Conservation (phyloP, 1,139 yeast species). For the Debaryomyces psychrophilus region DNA sequence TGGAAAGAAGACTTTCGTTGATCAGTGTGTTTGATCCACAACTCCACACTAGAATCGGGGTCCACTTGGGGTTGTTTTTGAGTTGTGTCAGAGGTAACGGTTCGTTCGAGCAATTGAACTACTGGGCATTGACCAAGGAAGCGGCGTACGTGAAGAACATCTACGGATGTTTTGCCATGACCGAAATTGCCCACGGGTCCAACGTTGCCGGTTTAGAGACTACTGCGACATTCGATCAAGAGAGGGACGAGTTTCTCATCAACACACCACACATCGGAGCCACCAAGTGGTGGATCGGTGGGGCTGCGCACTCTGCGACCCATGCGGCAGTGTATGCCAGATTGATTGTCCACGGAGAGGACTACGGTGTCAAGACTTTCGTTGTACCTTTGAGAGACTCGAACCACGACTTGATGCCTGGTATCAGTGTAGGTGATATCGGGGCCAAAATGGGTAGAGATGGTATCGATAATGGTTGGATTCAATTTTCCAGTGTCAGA, state of each 20-base stretch:
- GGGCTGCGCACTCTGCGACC: slow-evolving; percentile 93
- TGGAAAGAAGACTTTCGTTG: slow-evolving; percentile 43
- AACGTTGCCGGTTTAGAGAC: slow-evolving; percentile 92
- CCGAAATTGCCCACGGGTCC: slow-evolving; percentile 92
- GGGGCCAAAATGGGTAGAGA: slow-evolving; percentile 94
- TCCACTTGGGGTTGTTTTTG: slow-evolving; percentile 54
- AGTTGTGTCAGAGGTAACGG: slow-evolving; percentile 54
- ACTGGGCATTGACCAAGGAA: slow-evolving; percentile 78
- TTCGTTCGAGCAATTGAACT: slow-evolving; percentile 56
- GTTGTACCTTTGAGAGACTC: slow-evolving; percentile 85
- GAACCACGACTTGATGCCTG: slow-evolving; percentile 71
- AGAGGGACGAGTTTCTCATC: slow-evolving; percentile 67
- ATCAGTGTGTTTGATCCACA: slow-evolving; percentile 55
- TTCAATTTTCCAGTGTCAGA: slow-evolving; percentile 79
- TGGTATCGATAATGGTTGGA: slow-evolving; percentile 93
- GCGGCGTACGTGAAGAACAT: slow-evolving; percentile 65
- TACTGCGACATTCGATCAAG: slow-evolving; percentile 77
- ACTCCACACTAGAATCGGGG: slow-evolving; percentile 51
- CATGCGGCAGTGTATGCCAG: slow-evolving; percentile 84
- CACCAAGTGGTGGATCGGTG: slow-evolving; percentile 98
- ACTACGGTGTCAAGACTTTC: slow-evolving; percentile 88
- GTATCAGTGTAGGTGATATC: slow-evolving; percentile 84
- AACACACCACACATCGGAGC: slow-evolving; percentile 91
- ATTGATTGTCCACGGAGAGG: slow-evolving; percentile 76
- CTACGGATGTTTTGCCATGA: slow-evolving; percentile 93